Evolutionary conservation across 148 eudicot species (phyloP).

Genomic region (Polygonum maritimum): DNA sequence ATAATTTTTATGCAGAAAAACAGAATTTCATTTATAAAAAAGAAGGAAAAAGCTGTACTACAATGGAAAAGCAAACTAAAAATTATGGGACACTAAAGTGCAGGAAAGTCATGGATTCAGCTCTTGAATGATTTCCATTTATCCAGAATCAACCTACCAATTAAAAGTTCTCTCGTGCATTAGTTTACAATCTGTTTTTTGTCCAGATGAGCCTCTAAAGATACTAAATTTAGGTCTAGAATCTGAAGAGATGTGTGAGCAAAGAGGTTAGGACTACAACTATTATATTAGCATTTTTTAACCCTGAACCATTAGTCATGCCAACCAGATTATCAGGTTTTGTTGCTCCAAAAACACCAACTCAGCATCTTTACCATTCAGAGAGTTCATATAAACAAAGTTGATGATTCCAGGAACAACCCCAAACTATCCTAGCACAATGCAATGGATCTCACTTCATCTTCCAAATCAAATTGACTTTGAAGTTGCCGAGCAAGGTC

Average conservation of each 20-base stretch:
- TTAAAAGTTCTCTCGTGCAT: background rate
- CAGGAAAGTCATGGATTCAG: background rate
- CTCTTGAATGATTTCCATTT: background rate
- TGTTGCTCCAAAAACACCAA: too few relatives aligned
- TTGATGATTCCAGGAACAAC: background rate
- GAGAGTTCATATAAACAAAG: too few relatives aligned
- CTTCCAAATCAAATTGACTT: constrained; percentile 74
- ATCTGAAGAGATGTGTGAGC: background rate
- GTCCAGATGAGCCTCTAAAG: background rate
- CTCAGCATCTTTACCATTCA: too few relatives aligned
- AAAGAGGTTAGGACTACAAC: too few relatives aligned
- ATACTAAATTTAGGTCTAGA: background rate
- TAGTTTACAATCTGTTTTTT: background rate
- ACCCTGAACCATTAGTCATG: too few relatives aligned
- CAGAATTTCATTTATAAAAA: too few relatives aligned
- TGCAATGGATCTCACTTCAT: constrained; percentile 38
- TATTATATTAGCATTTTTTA: too few relatives aligned
- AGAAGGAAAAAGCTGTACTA: too few relatives aligned
- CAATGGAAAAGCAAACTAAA: too few relatives aligned
- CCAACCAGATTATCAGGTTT: too few relatives aligned
- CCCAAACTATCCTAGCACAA: background rate
- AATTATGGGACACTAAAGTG: too few relatives aligned
- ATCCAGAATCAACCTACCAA: background rate
- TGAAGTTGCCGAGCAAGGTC: constrained; percentile 82
- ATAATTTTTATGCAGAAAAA: too few relatives aligned